phyloP scores from a whole-genome alignment of 2,329 filamentous ascomycete genomes.

The Fusarium abutilonis region DNA sequence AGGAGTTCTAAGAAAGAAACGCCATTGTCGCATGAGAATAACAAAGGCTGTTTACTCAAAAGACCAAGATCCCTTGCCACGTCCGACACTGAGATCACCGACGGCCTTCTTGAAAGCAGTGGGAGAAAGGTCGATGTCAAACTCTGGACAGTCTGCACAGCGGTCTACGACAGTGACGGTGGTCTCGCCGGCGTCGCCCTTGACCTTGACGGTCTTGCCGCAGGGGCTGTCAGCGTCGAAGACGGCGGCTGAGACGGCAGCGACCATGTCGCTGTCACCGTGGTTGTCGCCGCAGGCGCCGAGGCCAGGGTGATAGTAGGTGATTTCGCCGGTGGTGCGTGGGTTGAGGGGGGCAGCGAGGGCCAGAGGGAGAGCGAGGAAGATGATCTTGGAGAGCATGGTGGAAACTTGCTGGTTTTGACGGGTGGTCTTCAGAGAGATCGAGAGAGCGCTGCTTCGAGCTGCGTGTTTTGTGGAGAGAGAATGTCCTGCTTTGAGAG shows the following conservation, averaged over 20 bases:
- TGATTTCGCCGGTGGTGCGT: slow-evolving; percentile 31
- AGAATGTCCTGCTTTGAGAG: slow-evolving; percentile 9
- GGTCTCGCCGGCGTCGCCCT: slow-evolving; percentile 57
- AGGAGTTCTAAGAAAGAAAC: slow-evolving; percentile 2
- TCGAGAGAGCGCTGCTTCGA: neutral
- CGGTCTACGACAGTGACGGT: slow-evolving; percentile 75
- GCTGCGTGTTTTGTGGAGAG: neutral
- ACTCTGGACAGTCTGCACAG: slow-evolving; percentile 61
- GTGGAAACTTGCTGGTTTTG: slow-evolving; percentile 17
- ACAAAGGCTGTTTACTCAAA: slow-evolving; percentile 32
- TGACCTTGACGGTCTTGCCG: slow-evolving; percentile 71
- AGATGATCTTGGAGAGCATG: slow-evolving; percentile 38
- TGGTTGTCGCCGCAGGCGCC: slow-evolving; percentile 75
- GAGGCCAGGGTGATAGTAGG: slow-evolving; percentile 71
- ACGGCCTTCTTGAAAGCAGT: slow-evolving; percentile 59
- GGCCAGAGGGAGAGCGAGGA: slow-evolving; percentile 36
- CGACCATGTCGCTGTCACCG: slow-evolving; percentile 65
- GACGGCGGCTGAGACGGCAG: slow-evolving; percentile 72
- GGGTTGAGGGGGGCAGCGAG: slow-evolving; percentile 24
- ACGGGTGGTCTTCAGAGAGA: no score
- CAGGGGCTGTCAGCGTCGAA: slow-evolving; percentile 72
- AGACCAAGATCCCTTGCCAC: slow-evolving; percentile 42
- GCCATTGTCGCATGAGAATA: slow-evolving; percentile 6
- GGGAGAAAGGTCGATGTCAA: slow-evolving; percentile 61
- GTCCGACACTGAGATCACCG: slow-evolving; percentile 42